Evolutionary conservation across 208 protist genomes (phyloP), one percentile per base, ranked within the genome.

Genomic region (Trypanosoma brucei): DNA sequence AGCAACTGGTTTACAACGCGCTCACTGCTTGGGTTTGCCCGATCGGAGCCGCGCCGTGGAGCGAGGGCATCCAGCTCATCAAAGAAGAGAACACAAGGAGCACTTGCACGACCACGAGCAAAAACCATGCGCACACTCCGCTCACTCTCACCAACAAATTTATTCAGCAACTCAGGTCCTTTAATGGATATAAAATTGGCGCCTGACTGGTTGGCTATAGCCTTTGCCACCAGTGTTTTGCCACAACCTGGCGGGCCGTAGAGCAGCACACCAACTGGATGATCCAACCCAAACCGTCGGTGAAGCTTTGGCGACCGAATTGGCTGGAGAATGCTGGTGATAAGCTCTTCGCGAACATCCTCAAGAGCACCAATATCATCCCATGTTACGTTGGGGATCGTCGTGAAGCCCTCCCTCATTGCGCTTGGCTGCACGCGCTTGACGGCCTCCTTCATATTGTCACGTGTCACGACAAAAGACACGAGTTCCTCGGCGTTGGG

Each of bases 141-240:
- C 86, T 99, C 98, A 55, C 96, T 98, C 83, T 99, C 98, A 62
- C 98, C 98, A 37, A 99, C 97, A 72, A 97, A 99, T 77, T 99
- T 99, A 83, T 99, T 99, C 22, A 98, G 81, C 50, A 98, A 73
- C 79, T 98, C 97, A 4, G 97, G 97, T 2, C 98, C 98, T 70
- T 99, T 99, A 62, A 99, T 97, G 8, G 95, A 98, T 67, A 99
- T 99, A 77, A 99, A 99, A 70, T 97, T 98, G 6, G 97, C 96
- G 8, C 96, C 96, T 33, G 83, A 91, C 67, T 97, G 92, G 69
- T 97, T 95, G 11, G 96, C 90, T 61, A 98, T 95, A 4, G 96
- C 96, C 79, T 98, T 98, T 14, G 94, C 94, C 6, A 98, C 88
- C 5, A 98, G 82, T 66, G 94, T 98, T 81, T 98, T 98, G 51